phyloP scores from a whole-genome alignment of 1,284 basidiomycete species.

The Neolentinus lepideus region DNA sequence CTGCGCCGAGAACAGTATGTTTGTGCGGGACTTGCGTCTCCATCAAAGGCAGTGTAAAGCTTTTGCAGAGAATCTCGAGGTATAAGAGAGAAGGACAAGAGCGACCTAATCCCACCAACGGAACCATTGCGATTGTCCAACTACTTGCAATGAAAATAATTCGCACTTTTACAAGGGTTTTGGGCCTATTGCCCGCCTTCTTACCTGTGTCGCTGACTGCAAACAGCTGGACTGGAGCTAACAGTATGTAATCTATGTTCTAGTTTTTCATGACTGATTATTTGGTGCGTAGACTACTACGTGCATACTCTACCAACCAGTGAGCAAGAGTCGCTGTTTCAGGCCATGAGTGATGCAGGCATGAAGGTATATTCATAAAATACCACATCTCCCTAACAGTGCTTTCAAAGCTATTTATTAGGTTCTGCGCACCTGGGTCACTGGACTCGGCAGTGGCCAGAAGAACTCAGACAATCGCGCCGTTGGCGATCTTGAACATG shows the following conservation, averaged over 20 bases:
- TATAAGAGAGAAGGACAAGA: too few species aligned
- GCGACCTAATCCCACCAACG: too few species aligned
- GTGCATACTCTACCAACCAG: neutral
- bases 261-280: neutral
- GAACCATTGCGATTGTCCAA: too few species aligned
- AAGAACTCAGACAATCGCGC: neutral
- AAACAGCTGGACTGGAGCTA: neutral
- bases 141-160: neutral
- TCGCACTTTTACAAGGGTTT: neutral
- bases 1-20: too few species aligned
- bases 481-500: neutral
- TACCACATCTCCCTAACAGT: neutral
- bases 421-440: neutral
- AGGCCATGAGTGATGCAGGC: neutral
- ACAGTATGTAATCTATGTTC: neutral
- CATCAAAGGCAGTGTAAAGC: too few species aligned
- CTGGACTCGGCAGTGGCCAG: neutral
- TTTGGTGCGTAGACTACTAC: neutral
- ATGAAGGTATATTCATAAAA: neutral
- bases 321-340: neutral
- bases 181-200: neutral
- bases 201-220: neutral
- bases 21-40: too few species aligned
- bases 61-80: too few species aligned
- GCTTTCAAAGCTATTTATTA: neutral